A percentile compares a stretch with the other conserved stretches of the same genome.
phyloP scores from a whole-genome alignment of 2,329 filamentous ascomycete species.

The Pyrenophora seminiperda region DNA sequence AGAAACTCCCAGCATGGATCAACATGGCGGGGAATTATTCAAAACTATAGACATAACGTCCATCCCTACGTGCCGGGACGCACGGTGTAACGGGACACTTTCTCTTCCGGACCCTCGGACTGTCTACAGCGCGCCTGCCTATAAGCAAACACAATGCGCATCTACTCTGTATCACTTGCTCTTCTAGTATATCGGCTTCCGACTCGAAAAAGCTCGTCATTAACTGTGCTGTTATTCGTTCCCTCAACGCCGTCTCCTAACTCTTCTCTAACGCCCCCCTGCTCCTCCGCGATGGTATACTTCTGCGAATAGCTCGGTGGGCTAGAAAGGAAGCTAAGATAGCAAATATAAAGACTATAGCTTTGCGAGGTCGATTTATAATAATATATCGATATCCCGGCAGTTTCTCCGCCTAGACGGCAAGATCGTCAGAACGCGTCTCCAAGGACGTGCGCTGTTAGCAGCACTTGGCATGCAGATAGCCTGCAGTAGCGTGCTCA shows the following conservation, averaged over 20 bases:
- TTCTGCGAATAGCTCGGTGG: not conserved
- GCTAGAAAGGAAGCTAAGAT: too few relatives aligned
- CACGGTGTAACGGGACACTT: too few relatives aligned
- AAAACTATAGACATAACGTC: too few relatives aligned
- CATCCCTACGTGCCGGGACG: too few relatives aligned
- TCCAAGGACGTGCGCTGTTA: not conserved
- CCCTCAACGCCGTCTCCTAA: not conserved
- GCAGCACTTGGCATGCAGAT: not conserved
- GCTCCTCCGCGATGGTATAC: constrained; percentile 4
- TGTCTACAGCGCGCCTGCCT: not conserved
- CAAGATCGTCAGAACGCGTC: not conserved
- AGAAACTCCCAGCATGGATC: too few relatives aligned
- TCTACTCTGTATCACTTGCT: not conserved
- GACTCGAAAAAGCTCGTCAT: not conserved
- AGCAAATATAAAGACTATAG: too few relatives aligned
- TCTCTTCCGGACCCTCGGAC: not conserved
- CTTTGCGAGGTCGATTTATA: too few relatives aligned
- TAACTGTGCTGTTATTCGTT: too few relatives aligned
- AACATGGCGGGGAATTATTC: too few relatives aligned
- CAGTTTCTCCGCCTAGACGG: not conserved
- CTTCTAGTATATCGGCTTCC: not conserved
- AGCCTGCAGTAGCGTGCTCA: not conserved
- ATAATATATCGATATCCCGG: not conserved
- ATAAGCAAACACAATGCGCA: constrained; percentile 1
- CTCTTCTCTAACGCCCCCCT: constrained; percentile 13